Conservation (phyloP, 257 asterid genomes). For the Solanum paucissectum region DNA sequence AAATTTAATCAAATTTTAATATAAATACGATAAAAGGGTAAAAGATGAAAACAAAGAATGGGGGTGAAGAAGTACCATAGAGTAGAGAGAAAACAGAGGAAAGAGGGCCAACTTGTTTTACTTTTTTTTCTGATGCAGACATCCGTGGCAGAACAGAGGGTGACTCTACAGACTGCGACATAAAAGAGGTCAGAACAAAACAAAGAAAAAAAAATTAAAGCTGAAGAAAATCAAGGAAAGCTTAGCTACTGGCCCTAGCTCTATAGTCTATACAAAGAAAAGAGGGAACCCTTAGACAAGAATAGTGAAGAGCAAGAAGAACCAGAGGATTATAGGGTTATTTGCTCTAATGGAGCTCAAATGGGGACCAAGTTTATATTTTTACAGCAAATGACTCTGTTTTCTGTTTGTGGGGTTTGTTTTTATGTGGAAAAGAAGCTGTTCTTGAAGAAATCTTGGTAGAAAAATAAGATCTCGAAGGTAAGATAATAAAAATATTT, state of each 20-base stretch:
- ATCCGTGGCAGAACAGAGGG: constrained; percentile 38
- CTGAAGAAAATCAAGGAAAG: neutral
- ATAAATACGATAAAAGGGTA: neutral
- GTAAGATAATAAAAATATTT: neutral
- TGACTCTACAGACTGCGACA: constrained; percentile 5
- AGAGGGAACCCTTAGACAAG: neutral
- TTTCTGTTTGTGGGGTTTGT: neutral
- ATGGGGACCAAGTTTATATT: neutral
- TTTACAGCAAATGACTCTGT: neutral
- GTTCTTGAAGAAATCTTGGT: neutral
- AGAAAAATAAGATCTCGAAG: neutral
- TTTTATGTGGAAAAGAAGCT: neutral
- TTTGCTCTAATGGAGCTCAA: constrained; percentile 11
- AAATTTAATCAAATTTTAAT: neutral
- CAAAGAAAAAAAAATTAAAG: neutral
- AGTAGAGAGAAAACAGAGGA: neutral
- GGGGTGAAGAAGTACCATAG: neutral
- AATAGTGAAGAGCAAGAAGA: neutral
- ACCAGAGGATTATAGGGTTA: neutral
- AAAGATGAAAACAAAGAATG: neutral
- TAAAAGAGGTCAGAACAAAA: neutral
- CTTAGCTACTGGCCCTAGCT: neutral
- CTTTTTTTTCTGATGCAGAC: constrained; percentile 37
- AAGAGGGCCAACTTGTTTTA: constrained; percentile 21
- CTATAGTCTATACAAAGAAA: neutral